These are phyloP conservation scores for Trichophyton benhamiae DNA, from an alignment of 2,329 filamentous ascomycete genomes.

Conservation along the genomic window DNA sequence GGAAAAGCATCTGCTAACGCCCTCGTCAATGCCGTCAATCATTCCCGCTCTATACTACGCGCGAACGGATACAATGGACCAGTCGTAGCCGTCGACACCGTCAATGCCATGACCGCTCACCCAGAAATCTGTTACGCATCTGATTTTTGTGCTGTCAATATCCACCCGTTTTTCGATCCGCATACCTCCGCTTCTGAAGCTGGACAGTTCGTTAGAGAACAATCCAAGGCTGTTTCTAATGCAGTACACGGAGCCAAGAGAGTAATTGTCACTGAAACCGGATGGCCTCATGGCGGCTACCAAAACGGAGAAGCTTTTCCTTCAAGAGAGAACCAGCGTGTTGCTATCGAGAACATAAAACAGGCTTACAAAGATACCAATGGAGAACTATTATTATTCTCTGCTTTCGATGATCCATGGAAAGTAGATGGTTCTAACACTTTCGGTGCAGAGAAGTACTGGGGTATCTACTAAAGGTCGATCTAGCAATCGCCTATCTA, in stretches of 20 bases:
- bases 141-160: constrained; percentile 71
- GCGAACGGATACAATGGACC: constrained; percentile 55
- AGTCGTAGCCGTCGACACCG: constrained; percentile 71
- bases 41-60: constrained; percentile 47
- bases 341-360: constrained; percentile 55
- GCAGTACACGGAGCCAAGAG: constrained; percentile 44
- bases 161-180: constrained; percentile 71
- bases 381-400: constrained; percentile 56
- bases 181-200: constrained; percentile 47
- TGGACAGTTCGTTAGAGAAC: constrained; percentile 53
- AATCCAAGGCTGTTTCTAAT: constrained; percentile 38
- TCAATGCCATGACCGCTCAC: constrained; percentile 53
- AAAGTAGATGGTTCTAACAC: constrained; percentile 52
- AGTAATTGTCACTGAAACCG: constrained; percentile 67
- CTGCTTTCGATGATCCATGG: constrained; percentile 69
- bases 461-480: constrained; percentile 40
- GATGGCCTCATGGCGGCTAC: constrained; percentile 63
- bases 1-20: constrained; percentile 41
- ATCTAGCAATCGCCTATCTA: not conserved
- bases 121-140: constrained; percentile 58
- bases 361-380: constrained; percentile 38
- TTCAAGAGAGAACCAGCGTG: constrained; percentile 50
- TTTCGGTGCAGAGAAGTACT: constrained; percentile 62
- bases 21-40: constrained; percentile 36
- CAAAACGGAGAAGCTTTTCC: constrained; percentile 59